These are phyloP conservation scores for Abrus pulchellus DNA, from an alignment of 306 rosid genomes.

Conservation along the genomic window DNA sequence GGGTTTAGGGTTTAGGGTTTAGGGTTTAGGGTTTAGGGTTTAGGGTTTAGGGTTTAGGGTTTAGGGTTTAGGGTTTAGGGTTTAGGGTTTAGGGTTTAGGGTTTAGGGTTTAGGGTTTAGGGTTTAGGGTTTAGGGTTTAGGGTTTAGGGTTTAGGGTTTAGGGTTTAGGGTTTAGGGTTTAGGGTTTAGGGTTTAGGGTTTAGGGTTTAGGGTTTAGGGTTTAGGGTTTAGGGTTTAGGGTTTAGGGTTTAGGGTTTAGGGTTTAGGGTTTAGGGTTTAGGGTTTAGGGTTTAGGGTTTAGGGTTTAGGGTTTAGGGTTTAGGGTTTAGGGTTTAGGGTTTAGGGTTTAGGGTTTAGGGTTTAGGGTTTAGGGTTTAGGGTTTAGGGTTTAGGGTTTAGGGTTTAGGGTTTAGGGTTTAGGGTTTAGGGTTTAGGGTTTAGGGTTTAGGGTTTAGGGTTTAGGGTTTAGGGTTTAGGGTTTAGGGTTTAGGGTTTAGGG, in stretches of 20 bases:
- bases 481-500: slow-evolving; percentile 35
- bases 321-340: background rate
- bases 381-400: slow-evolving; percentile 30
- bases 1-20: slow-evolving; percentile 43
- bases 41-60: slow-evolving; percentile 43
- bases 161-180: slow-evolving; percentile 17
- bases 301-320: background rate
- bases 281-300: slow-evolving; percentile 25
- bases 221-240: slow-evolving; percentile 28
- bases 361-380: slow-evolving; percentile 15
- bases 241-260: too few species aligned
- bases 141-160: slow-evolving; percentile 46
- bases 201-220: slow-evolving; percentile 47
- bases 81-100: slow-evolving; percentile 17
- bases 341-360: slow-evolving; percentile 12
- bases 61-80: slow-evolving; percentile 45
- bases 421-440: slow-evolving; percentile 39
- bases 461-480: slow-evolving; percentile 39
- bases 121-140: slow-evolving; percentile 48
- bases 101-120: slow-evolving; percentile 27
- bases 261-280: too few species aligned
- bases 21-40: slow-evolving; percentile 36
- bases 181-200: slow-evolving; percentile 33
- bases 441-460: slow-evolving; percentile 28
- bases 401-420: too few species aligned